Conservation (phyloP, 495 filamentous ascomycete genomes). For the Daldinia bambusicola region DNA sequence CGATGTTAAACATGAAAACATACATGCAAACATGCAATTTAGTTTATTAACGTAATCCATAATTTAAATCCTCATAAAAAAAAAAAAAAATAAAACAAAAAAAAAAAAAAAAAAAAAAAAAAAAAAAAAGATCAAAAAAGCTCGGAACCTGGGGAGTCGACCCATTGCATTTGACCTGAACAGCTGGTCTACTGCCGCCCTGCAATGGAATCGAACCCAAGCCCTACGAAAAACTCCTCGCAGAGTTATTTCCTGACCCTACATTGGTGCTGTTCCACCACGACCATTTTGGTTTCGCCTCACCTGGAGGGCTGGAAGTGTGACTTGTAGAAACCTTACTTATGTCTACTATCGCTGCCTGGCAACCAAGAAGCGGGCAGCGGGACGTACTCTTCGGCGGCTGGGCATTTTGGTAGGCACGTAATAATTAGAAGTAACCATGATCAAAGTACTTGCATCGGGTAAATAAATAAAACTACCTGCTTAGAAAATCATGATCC, state of each 20-base stretch:
- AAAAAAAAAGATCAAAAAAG: not conserved
- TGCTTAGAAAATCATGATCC: too few species aligned
- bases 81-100: not conserved
- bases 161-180: not conserved
- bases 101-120: not conserved
- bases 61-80: too few species aligned
- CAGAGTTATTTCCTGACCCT: constrained; percentile 6
- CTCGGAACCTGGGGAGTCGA: not conserved
- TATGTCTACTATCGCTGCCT: not conserved
- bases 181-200: constrained; percentile 8
- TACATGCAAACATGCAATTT: too few species aligned
- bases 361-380: not conserved
- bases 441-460: too few species aligned
- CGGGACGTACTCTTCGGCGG: not conserved
- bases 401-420: too few species aligned
- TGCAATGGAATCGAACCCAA: constrained; percentile 1
- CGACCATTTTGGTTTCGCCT: not conserved
- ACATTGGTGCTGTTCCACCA: not conserved
- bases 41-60: too few species aligned
- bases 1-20: not conserved
- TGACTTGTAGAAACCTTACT: not conserved
- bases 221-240: constrained; percentile 10
- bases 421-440: too few species aligned
- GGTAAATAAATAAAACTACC: too few species aligned
- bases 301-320: constrained; percentile 1